Evolutionary conservation across 2,329 filamentous ascomycete genomes (phyloP), one percentile per base, ranked within the genome.

Genomic region (Arthrobotrys sinensis): DNA sequence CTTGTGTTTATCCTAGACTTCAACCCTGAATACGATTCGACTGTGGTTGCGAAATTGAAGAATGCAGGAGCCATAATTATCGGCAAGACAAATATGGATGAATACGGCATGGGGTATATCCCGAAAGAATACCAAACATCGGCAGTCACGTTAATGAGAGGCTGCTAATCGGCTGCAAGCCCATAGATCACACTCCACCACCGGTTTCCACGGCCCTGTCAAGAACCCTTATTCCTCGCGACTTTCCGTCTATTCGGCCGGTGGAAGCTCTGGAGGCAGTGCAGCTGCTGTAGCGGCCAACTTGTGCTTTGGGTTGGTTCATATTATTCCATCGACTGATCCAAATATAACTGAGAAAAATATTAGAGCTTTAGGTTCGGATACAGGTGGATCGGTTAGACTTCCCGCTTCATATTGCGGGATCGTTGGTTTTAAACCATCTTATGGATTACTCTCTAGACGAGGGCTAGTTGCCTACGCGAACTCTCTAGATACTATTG

Each of bases 221-320:
- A 86, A 83, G 65, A 90, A 88, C 79, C 86, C 85, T 6, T 84
- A 86, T 65, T 85, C 82, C 28, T 79, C 82, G 60, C 82, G 67
- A 76, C 81, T 50, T 83, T 83, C 53, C 71, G 82, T 19, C 67
- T 85, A 73, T 24, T 96, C 93, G 0, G 91, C 92, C 0, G 94
- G 94, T 43, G 94, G 94, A 34, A 97, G 94, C 83, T 98, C 95
- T 2, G 96, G 96, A 48, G 96, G 96, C 16, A 97, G 94, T 83
- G 96, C 96, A 2, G 89, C 96, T 8, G 93, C 93, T 12, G 93
- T 98, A 43, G 90, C 89, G 19, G 87, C 88, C 0, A 88, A 88
- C 4, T 87, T 90, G 82, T 90, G 88, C 80, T 87, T 88, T 86
- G 87, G 87, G 85, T 89, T 85, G 80, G 87, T 85, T 36, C 16